Evolutionary conservation across 2,329 filamentous ascomycete species (phyloP), one percentile per base, ranked within the genome.

Genomic region (Colletotrichum salicis): DNA sequence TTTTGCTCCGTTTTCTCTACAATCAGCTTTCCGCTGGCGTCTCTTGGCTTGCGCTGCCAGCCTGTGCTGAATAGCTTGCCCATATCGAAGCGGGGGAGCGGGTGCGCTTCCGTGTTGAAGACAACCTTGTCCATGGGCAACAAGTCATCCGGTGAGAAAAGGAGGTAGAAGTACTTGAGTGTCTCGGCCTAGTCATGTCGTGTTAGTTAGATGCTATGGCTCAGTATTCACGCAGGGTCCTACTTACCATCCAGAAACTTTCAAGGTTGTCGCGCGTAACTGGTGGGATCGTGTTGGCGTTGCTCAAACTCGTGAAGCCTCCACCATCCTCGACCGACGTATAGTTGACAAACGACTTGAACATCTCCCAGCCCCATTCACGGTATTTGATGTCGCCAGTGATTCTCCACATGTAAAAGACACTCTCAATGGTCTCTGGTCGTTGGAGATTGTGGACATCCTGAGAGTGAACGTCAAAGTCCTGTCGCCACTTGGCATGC

Each of bases 331-430:
- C 87, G 2, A 97, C 92, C 7, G 93, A 90, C 0, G 94, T 97
- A 82, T 97, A 89, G 77, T 94, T 92, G 82, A 96, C 87, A 80
- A 99, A 99, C 0, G 92, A 91, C 80, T 94, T 91, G 84, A 99
- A 99, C 92, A 99, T 98, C 76, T 97, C 92, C 96, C 96, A 99
- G 15, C 96, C 96, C 96, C 96, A 98, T 77, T 98, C 91, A 31
- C 96, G 90, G 82, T 99, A 99, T 75, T 91, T 92, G 51, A 89
- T 86, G 73, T 99, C 95, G 31, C 93, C 94, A 0, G 96, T 99
- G 81, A 99, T 97, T 74, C 96, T 92, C 93, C 96, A 99, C 95
- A 99, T 97, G 84, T 98, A 97, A 78, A 99, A 95, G 73, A 99
- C 85, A 71, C 92, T 95, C 84, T 99, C 96, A n/a, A 98, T 92